Conservation (phyloP, 768 basidiomycete species). For the Atractiella rhizophila region DNA sequence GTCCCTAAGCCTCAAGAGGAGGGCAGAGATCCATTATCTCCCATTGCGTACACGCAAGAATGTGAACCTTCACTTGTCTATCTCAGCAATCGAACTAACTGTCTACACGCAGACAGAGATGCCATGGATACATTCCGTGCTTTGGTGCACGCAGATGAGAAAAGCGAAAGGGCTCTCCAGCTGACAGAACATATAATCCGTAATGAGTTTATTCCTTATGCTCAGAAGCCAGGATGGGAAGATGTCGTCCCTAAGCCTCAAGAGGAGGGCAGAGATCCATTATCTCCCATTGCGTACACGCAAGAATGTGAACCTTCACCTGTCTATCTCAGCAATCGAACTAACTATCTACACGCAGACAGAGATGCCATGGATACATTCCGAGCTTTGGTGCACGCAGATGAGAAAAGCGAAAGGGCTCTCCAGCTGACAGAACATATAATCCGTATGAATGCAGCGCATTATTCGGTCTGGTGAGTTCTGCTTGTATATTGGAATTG, state of each 20-base stretch:
- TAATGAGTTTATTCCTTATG: no score
- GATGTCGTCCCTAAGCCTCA: conserved; percentile 60
- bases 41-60: conserved; percentile 69
- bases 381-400: conserved; percentile 47
- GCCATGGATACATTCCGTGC: conserved; percentile 80
- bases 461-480: conserved; percentile 86
- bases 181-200: conserved; percentile 73
- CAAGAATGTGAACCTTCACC: conserved; percentile 42
- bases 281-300: conserved; percentile 80
- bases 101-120: conserved; percentile 50
- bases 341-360: conserved; percentile 29
- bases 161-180: conserved; percentile 51
- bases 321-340: conserved; percentile 1
- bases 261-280: conserved; percentile 45
- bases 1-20: conserved; percentile 59
- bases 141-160: conserved; percentile 49
- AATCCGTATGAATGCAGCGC: conserved; percentile 77
- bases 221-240: conserved; percentile 35
- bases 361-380: conserved; percentile 83
- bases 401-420: conserved; percentile 56
- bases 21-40: conserved; percentile 47
- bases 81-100: conserved; percentile 1
- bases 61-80: conserved; percentile 33
- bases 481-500: not conserved
- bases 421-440: conserved; percentile 67